Evolutionary conservation across 306 rosid species (phyloP).

Genomic region (Neltuma alba): DNA sequence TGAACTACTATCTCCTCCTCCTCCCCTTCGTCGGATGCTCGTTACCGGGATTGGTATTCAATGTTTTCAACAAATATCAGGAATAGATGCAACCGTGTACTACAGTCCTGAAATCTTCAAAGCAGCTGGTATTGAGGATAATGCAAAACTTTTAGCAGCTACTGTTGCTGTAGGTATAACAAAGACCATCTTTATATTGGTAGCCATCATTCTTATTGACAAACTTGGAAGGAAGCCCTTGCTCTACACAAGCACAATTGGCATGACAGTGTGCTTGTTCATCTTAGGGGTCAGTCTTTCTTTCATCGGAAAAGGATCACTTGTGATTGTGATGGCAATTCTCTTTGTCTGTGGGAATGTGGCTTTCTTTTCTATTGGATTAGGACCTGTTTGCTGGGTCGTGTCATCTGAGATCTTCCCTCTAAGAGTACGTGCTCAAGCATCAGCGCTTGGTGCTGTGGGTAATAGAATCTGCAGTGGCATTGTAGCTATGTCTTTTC

Average conservation of each 20-base stretch:
- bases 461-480: constrained; percentile 91
- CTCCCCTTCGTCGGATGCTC: constrained; percentile 75
- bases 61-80: constrained; percentile 96
- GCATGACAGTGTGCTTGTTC: constrained; percentile 90
- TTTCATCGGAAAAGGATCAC: constrained; percentile 57
- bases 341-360: constrained; percentile 85
- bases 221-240: constrained; percentile 86
- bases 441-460: constrained; percentile 84
- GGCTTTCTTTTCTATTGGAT: constrained; percentile 93
- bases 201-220: constrained; percentile 78
- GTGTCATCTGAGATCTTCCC: constrained; percentile 91
- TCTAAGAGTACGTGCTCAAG: constrained; percentile 82
- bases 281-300: constrained; percentile 53
- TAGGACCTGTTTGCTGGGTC: constrained; percentile 98
- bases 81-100: constrained; percentile 93
- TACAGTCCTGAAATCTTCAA: constrained; percentile 84
- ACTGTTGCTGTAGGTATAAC: constrained; percentile 88
- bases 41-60: constrained; percentile 89
- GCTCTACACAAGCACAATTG: constrained; percentile 83
- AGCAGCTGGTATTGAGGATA: constrained; percentile 69
- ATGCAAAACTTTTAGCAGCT: constrained; percentile 74
- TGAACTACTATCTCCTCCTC: constrained; percentile 76
- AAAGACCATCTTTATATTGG: constrained; percentile 77
- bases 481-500: constrained; percentile 86
- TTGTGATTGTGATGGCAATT: constrained; percentile 55